phyloP scores from a whole-genome alignment of 257 asterid genomes.

The Anisodus tanguticus region DNA sequence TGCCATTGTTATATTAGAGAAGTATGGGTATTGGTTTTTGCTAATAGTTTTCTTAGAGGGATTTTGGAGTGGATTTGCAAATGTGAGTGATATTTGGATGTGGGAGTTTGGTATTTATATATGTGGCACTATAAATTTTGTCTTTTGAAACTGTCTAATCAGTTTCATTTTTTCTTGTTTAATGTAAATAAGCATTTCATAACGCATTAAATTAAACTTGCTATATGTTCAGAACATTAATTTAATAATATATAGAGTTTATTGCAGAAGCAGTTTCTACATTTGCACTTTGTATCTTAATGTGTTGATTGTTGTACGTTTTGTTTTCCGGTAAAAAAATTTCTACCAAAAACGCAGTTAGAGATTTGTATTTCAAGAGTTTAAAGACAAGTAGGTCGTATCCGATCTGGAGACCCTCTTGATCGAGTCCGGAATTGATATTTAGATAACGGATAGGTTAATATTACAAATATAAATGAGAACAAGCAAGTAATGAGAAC shows the following conservation, averaged over 20 bases:
- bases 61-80: background rate
- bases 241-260: background rate
- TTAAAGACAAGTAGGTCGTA: too few relatives aligned
- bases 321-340: too few relatives aligned
- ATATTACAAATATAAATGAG: too few relatives aligned
- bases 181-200: background rate
- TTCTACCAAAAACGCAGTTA: too few relatives aligned
- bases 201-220: background rate
- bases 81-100: background rate
- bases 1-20: background rate
- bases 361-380: too few relatives aligned
- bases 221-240: background rate
- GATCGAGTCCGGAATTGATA: too few relatives aligned
- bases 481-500: too few relatives aligned
- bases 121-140: background rate
- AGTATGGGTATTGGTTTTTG: background rate
- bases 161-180: background rate
- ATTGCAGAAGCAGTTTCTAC: background rate
- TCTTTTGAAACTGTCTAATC: background rate
- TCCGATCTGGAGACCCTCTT: too few relatives aligned
- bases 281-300: background rate
- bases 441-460: too few relatives aligned
- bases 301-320: background rate
- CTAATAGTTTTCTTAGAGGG: background rate
- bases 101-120: background rate